phyloP scores from a whole-genome alignment of 2,329 filamentous ascomycete species.

The Hypoxylon sp. region DNA sequence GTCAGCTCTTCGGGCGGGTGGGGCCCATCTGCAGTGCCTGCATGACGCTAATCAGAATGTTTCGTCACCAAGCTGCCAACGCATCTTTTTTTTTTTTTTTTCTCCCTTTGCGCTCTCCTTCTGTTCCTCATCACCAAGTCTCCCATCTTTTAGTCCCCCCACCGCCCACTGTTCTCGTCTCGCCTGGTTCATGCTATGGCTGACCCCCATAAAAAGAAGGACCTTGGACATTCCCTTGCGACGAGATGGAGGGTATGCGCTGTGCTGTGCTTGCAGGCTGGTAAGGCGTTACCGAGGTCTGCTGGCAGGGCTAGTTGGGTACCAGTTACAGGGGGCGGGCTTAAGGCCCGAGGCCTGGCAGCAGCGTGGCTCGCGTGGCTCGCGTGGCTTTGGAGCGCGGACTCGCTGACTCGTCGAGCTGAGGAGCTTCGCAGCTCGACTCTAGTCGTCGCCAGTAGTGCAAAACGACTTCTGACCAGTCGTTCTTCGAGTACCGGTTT shows the following conservation, averaged over 20 bases:
- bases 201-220: neutral
- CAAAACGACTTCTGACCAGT: conserved; percentile 26
- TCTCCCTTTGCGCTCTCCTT: conserved; percentile 8
- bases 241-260: conserved; percentile 6
- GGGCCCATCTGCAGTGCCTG: conserved; percentile 22
- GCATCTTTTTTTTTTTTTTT: conserved; percentile 28
- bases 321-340: neutral
- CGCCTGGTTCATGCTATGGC: conserved; percentile 3
- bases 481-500: conserved; percentile 23
- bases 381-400: too few relatives aligned
- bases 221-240: neutral
- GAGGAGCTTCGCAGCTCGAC: neutral
- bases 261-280: conserved; percentile 5
- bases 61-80: conserved; percentile 40
- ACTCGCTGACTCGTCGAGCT: conserved; percentile 5
- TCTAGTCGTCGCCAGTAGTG: neutral
- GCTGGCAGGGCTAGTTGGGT: conserved; percentile 10
- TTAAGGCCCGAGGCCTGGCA: neutral
- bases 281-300: neutral
- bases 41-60: conserved; percentile 35
- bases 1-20: conserved; percentile 14
- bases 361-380: conserved; percentile 12
- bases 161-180: neutral
- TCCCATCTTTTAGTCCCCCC: conserved; percentile 17
- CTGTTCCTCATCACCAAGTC: conserved; percentile 11